Evolutionary conservation across 805 yeast species (phyloP).

Genomic region (Saccharomycopsis sp.): DNA sequence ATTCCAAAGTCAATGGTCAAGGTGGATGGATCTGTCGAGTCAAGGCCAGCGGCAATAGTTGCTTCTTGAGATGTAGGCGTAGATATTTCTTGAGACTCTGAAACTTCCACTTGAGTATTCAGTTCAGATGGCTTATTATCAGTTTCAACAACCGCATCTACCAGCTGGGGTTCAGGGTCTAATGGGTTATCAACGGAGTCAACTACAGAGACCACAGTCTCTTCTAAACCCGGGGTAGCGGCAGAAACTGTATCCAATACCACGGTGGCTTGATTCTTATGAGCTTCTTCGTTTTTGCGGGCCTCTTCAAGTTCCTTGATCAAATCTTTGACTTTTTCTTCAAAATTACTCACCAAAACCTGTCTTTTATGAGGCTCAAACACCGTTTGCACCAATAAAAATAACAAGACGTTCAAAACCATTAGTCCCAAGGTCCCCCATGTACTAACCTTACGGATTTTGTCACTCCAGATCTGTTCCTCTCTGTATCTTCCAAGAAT

Average conservation of each 20-base stretch:
- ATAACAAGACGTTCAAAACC: slow-evolving; percentile 77
- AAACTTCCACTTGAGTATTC: not conserved
- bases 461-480: slow-evolving; percentile 97
- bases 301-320: slow-evolving; percentile 3
- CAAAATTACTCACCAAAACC: slow-evolving; percentile 75
- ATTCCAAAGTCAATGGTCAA: not conserved
- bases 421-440: slow-evolving; percentile 93
- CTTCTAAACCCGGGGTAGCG: not conserved
- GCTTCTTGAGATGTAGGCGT: too few species aligned
- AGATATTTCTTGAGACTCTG: not conserved
- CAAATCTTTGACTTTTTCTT: slow-evolving; percentile 56
- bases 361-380: slow-evolving; percentile 94
- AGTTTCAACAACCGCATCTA: not conserved
- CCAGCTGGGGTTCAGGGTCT: not conserved
- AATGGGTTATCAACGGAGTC: not conserved
- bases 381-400: slow-evolving; percentile 73
- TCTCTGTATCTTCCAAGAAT: slow-evolving; percentile 89
- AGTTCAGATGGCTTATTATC: not conserved
- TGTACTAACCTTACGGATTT: slow-evolving; percentile 86
- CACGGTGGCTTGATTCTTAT: not conserved
- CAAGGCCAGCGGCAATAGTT: too few species aligned
- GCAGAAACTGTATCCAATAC: not conserved
- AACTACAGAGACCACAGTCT: not conserved
- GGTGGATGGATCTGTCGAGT: not conserved
- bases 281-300: not conserved